A percentile compares a stretch with the other conserved stretches of the same genome.
Evolutionary conservation across 2,329 filamentous ascomycete genomes (phyloP).

Genomic region (Paraphoma chrysanthemicola): DNA sequence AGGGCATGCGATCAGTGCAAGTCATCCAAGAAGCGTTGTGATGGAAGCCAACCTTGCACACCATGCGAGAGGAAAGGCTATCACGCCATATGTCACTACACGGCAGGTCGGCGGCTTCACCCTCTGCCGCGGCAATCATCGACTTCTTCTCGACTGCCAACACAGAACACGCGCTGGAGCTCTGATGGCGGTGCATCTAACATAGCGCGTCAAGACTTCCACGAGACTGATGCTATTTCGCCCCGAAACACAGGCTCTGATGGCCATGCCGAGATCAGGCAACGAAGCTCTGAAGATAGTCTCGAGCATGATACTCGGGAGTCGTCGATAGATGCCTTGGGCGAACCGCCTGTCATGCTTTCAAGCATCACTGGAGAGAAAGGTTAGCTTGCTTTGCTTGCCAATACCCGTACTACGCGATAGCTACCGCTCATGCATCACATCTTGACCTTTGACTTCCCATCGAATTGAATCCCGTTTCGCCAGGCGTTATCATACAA

Average conservation of each 20-base stretch:
- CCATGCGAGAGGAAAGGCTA: slow-evolving; percentile 23
- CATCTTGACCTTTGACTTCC: slow-evolving; percentile 22
- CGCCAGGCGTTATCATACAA: no score
- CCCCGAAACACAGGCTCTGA: slow-evolving; percentile 1
- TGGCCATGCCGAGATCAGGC: background rate
- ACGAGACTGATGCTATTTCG: slow-evolving; percentile 3
- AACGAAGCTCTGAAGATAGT: slow-evolving; percentile 7
- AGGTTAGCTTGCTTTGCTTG: slow-evolving; percentile 23
- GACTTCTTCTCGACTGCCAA: background rate
- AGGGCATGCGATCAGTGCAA: slow-evolving; percentile 28
- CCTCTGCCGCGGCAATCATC: slow-evolving; percentile 10
- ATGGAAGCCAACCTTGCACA: slow-evolving; percentile 22
- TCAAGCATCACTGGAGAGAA: slow-evolving; percentile 60
- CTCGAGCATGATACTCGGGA: slow-evolving; percentile 20
- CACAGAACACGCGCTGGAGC: background rate
- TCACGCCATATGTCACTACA: slow-evolving; percentile 18
- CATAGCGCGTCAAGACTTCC: background rate
- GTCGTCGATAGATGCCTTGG: slow-evolving; percentile 15
- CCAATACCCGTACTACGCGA: background rate
- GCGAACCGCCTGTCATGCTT: slow-evolving; percentile 52
- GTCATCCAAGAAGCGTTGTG: slow-evolving; percentile 28
- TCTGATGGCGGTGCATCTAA: background rate
- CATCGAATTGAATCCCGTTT: no score
- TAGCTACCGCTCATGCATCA: slow-evolving; percentile 17
- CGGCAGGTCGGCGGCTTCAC: slow-evolving; percentile 12